Conservation (phyloP, 306 rosid genomes). For the Canavalia ensiformis region DNA sequence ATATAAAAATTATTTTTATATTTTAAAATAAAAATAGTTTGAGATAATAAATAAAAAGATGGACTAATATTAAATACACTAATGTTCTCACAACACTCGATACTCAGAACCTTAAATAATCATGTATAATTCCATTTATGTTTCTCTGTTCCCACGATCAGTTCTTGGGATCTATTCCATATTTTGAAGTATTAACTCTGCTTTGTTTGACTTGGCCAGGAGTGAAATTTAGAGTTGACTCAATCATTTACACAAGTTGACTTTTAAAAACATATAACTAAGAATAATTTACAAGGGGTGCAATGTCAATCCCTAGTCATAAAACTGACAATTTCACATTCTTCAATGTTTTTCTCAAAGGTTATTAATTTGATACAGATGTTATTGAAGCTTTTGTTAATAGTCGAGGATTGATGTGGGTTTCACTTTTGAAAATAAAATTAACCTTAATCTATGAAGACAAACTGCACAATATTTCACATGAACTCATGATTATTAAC, state of each 20-base stretch:
- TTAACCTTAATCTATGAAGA: neutral
- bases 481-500: neutral
- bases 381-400: neutral
- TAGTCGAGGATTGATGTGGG: neutral
- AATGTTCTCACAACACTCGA: too few relatives aligned
- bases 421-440: neutral
- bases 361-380: neutral
- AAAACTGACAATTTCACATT: neutral
- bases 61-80: too few relatives aligned
- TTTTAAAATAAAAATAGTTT: too few relatives aligned
- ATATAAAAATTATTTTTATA: too few relatives aligned
- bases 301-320: neutral
- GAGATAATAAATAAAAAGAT: too few relatives aligned
- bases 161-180: slow-evolving; percentile 42
- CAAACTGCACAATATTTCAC: neutral
- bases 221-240: slow-evolving; percentile 29
- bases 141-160: slow-evolving; percentile 3
- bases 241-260: slow-evolving; percentile 13
- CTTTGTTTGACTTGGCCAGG: neutral
- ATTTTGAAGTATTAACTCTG: slow-evolving; percentile 4
- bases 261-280: neutral
- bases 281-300: slow-evolving; percentile 4
- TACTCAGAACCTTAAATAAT: too few relatives aligned
- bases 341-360: neutral
- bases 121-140: slow-evolving; percentile 21